Percentiles rank a stretch among this genome's conserved stretches.
phyloP scores from a whole-genome alignment of 176 grass and related monocot species.

The Hordeum marinum region DNA sequence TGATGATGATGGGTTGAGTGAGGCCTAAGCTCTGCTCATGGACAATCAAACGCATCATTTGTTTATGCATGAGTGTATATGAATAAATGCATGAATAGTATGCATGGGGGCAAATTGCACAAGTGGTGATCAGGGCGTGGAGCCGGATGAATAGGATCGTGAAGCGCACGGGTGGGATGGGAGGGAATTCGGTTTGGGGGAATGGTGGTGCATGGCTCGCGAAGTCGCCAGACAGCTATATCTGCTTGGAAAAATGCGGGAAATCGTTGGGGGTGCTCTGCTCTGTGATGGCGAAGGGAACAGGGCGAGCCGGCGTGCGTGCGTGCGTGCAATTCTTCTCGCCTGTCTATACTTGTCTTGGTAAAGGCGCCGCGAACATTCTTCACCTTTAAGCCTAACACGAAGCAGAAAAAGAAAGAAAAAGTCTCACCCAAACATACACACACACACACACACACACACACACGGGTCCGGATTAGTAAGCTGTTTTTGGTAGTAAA shows the following conservation, averaged over 20 bases:
- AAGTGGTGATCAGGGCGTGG: not conserved
- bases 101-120: not conserved
- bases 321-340: too few relatives aligned
- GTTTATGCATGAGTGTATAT: too few relatives aligned
- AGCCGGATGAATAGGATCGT: not conserved
- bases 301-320: too few relatives aligned
- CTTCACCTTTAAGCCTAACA: slow-evolving; percentile 32
- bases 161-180: not conserved
- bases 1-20: slow-evolving; percentile 16
- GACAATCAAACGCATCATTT: not conserved
- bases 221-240: not conserved
- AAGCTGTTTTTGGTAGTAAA: not conserved
- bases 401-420: not conserved
- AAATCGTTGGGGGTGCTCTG: too few relatives aligned
- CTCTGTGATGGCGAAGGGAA: too few relatives aligned
- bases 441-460: too few relatives aligned
- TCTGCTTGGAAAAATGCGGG: not conserved
- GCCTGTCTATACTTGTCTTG: too few relatives aligned
- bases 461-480: too few relatives aligned
- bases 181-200: too few relatives aligned
- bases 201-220: not conserved
- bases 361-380: slow-evolving; percentile 19
- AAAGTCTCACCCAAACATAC: not conserved
- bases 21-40: slow-evolving; percentile 24
- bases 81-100: not conserved